Evolutionary conservation across 2,329 filamentous ascomycete genomes (phyloP).

Genomic region (Cyclaneusma minus): DNA sequence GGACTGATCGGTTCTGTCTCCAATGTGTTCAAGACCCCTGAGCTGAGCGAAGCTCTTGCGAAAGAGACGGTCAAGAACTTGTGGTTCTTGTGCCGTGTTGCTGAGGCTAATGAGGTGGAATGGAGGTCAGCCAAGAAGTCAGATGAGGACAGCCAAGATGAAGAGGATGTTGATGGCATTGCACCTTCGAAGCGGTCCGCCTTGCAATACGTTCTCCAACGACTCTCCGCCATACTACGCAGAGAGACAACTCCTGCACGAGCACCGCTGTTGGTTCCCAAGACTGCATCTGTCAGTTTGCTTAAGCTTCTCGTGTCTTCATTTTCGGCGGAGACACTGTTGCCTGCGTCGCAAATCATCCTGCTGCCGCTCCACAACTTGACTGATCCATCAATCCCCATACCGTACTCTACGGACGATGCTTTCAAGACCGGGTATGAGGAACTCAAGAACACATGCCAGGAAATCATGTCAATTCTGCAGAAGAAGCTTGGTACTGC

Average conservation of each 20-base stretch:
- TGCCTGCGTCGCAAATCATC: conserved; percentile 46
- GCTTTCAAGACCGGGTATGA: conserved; percentile 55
- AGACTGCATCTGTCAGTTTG: conserved; percentile 60
- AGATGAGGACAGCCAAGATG: conserved; percentile 22
- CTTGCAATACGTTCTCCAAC: conserved; percentile 63
- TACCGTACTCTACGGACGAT: conserved; percentile 56
- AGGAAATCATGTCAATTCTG: conserved; percentile 65
- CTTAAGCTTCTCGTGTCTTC: conserved; percentile 53
- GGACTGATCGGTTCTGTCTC: conserved; percentile 36
- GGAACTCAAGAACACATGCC: conserved; percentile 52
- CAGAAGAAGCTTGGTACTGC: conserved; percentile 74
- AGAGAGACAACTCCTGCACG: conserved; percentile 52
- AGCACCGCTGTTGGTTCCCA: conserved; percentile 50
- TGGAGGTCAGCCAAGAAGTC: conserved; percentile 28
- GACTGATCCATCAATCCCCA: conserved; percentile 61
- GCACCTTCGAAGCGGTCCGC: conserved; percentile 29
- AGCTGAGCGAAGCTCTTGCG: conserved; percentile 59
- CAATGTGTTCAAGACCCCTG: conserved; percentile 41
- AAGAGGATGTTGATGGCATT: conserved; percentile 27
- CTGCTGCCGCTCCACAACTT: conserved; percentile 64
- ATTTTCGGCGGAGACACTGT: conserved; percentile 39
- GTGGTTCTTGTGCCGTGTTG: conserved; percentile 60
- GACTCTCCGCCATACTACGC: conserved; percentile 64
- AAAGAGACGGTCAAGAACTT: conserved; percentile 68
- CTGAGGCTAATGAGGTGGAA: conserved; percentile 37